Percentiles rank a stretch among this genome's conserved stretches.
These are phyloP conservation scores for Coemansia javaensis DNA, from an alignment of 192 early-diverging fungal species.

Conservation along the genomic window DNA sequence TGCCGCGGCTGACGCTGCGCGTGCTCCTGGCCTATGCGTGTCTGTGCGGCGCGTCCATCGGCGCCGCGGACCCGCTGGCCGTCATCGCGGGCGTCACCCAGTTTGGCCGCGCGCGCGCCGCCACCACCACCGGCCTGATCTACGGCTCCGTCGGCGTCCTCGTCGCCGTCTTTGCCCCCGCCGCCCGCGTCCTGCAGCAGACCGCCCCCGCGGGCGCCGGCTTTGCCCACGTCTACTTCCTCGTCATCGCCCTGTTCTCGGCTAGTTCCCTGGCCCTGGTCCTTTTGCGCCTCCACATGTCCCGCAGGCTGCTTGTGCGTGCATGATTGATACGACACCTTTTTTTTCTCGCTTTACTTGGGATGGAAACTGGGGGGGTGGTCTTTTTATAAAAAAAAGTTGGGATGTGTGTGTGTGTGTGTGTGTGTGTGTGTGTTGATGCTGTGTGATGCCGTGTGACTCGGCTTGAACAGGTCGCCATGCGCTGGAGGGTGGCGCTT, in stretches of 20 bases:
- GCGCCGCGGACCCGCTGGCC: constrained; percentile 37
- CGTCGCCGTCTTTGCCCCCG: constrained; percentile 22
- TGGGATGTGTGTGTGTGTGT: background rate
- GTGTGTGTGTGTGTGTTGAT: no score
- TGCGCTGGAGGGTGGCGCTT: no score
- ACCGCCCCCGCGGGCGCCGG: no score
- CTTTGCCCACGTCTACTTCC: constrained; percentile 17
- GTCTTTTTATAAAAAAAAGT: background rate
- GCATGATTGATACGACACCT: background rate
- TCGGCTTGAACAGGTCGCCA: no score
- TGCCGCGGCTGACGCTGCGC: constrained; percentile 21
- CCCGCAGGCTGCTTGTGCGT: constrained; percentile 10
- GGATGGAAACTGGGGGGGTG: no score
- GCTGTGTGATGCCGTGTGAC: no score
- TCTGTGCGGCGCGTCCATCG: constrained; percentile 39
- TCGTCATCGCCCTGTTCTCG: constrained; percentile 22
- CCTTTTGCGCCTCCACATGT: constrained; percentile 26
- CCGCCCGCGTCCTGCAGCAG: constrained; percentile 24
- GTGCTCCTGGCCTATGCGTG: constrained; percentile 35
- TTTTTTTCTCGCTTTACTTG: background rate
- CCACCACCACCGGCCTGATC: constrained; percentile 17
- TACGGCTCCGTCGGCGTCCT: constrained; percentile 37
- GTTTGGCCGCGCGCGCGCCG: constrained; percentile 23
- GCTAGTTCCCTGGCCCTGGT: constrained; percentile 24
- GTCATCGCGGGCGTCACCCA: constrained; percentile 37